Base-by-base conservation (phyloP, 2,329 filamentous ascomycete genomes). In the Ophiocordyceps camponoti-rufipedis region DNA sequence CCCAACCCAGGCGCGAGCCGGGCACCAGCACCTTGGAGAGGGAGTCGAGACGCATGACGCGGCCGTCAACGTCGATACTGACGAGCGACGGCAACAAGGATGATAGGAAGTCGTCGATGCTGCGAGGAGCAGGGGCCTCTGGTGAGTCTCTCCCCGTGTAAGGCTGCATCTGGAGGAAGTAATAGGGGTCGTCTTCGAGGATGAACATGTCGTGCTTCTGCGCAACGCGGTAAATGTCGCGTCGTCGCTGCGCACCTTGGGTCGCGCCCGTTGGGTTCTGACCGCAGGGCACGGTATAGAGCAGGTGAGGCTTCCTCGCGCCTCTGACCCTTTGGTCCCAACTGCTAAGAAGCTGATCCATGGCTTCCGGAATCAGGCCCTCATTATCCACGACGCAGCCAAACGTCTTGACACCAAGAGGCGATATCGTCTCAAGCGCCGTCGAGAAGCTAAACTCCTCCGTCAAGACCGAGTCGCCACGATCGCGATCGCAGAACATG, bases 191-290 rank as follows among this genome's bases (percentile, higher is more conserved):
- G 58, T 94, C 88, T 65, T 95, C 88, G 53, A 94, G 67, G 57
- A 95, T 88, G 65, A 76, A 82, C 39, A 94, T 56, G 57, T 94
- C 84, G 61, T 94, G 85, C 64, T 85, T 86, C 58, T 82, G 80
- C 31, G 81, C 83, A 13, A 94, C 72, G 33, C 69, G 69, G 63
- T 94, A 94, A 42, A 94, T 70, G 19, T 77, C 82, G 51, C 70
- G 69, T 45, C 87, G 71, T 47, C 88, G 71, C 56, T 78, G 68
- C 5, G 64, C 59, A 39, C 78, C 71, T 60, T 89, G 84, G 4
- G 87, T 94, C 11, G 86, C 80, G 9, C 88, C 88, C 0, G 87
- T 94, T 0, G 88, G 88, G 60, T 95, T 94, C 64, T 94, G 86
- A 2, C 88, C 88, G 0, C 84, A 87, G 1, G 75, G 75, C 5